phyloP scores from a whole-genome alignment of 371 early-diverging fungal species.

The Cokeromyces recurvatus region DNA sequence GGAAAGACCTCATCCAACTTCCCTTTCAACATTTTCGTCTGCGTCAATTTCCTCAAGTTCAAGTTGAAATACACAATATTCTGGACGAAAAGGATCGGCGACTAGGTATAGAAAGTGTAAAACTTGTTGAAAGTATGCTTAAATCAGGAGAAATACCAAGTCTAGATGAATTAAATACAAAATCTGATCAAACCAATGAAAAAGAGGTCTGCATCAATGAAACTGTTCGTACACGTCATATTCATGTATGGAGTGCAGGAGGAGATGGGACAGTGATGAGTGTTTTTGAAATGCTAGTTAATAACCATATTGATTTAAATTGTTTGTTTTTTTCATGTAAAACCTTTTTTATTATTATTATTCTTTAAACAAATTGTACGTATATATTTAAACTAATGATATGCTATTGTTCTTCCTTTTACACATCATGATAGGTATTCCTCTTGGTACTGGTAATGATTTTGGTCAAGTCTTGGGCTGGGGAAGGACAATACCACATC shows the following conservation, averaged over 20 bases:
- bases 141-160: conserved; percentile 17
- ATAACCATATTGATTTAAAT: conserved; percentile 44
- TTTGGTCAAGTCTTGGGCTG: conserved; percentile 62
- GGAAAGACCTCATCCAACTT: conserved; percentile 44
- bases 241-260: conserved; percentile 66
- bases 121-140: conserved; percentile 26
- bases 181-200: neutral
- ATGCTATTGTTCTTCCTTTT: neutral
- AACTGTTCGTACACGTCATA: conserved; percentile 24
- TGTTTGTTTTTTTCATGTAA: conserved; percentile 56
- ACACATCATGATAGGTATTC: conserved; percentile 51
- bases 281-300: conserved; percentile 50
- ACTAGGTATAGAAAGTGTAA: conserved; percentile 35
- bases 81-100: conserved; percentile 41
- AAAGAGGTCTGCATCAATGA: no score
- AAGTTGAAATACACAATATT: conserved; percentile 59
- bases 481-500: conserved; percentile 54
- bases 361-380: no score
- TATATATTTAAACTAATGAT: no score
- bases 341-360: no score
- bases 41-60: conserved; percentile 49
- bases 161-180: neutral
- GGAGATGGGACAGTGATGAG: conserved; percentile 67
- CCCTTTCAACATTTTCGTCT: conserved; percentile 55
- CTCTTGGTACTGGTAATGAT: conserved; percentile 67